Evolutionary conservation across 2,329 filamentous ascomycete species (phyloP), one percentile per base, ranked within the genome.

Genomic region (Aspergillus texensis): DNA sequence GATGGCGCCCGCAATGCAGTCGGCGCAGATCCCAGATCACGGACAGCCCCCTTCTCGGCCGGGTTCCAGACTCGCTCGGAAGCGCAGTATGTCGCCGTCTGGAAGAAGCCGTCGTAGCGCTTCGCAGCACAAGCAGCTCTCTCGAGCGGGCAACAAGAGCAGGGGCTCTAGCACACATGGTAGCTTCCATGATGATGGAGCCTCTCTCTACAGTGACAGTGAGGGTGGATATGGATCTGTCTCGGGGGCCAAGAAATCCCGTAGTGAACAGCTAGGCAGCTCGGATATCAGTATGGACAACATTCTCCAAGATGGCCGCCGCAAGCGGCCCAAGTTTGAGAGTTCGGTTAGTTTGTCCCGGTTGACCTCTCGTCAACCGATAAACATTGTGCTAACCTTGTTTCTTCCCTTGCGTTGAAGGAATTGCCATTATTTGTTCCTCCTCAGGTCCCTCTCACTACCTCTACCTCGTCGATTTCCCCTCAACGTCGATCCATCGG

Each of bases 201-300:
- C 86, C 69, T 89, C 89, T 71, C 90, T 89, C 65, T 95, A 95
- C 78, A 96, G 92, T 80, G 96, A 94, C 78, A 94, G 91, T 70
- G 93, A 97, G 69, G 91, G 89, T 65, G 92, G 89, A 32, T 87
- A 91, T 65, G 90, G 88, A 69, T 94, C 92, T 61, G 85, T 91
- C 57, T 83, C 84, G 19, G 86, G 86, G 69, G 90, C 90, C 63
- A 89, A 91, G 72, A 91, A 91, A 77, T 87, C 86, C 71, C 93
- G 92, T 78, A 88, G 84, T 68, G 94, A 97, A 73, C 91, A 93
- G 68, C 88, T 97, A 72, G 93, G 92, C 56, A 97, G 93, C 76
- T 96, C 95, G 19, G 95, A 99, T 71, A 99, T 99, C 75, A 98
- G 94, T 77, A 88, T 97, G 70, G 94, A 97, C 71, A 99, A 99